A percentile compares a stretch with the other conserved stretches of the same genome.
phyloP scores from a whole-genome alignment of 2,329 filamentous ascomycete species.

The Cercospora zeae-maydis region DNA sequence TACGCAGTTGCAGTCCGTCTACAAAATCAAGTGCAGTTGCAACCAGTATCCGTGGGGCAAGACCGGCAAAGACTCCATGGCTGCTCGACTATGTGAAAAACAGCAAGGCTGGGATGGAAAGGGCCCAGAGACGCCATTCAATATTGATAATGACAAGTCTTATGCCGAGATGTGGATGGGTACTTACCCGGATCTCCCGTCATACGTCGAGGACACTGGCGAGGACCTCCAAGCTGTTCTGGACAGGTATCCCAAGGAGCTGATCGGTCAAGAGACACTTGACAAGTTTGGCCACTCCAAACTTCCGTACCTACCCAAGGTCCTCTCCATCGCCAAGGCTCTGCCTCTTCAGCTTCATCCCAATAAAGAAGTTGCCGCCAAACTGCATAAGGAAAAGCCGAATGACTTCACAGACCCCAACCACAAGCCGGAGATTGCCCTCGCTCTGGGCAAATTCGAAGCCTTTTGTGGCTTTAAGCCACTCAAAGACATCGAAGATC shows the following conservation, averaged over 20 bases:
- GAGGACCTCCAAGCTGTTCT: conserved; percentile 64
- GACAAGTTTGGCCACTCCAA: conserved; percentile 60
- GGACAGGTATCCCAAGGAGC: conserved; percentile 56
- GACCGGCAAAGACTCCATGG: conserved; percentile 61
- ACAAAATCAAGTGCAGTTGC: conserved; percentile 54
- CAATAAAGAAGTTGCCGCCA: conserved; percentile 62
- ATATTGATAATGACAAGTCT: conserved; percentile 59
- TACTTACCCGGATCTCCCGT: conserved; percentile 68
- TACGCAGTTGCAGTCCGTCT: conserved; percentile 43
- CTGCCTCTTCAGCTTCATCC: conserved; percentile 73
- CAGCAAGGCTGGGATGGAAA: conserved; percentile 52
- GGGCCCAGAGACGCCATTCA: conserved; percentile 49
- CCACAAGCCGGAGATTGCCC: conserved; percentile 76
- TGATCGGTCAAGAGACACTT: conserved; percentile 61
- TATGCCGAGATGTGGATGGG: conserved; percentile 74
- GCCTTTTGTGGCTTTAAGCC: conserved; percentile 74
- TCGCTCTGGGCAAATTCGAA: conserved; percentile 69
- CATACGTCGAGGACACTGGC: conserved; percentile 59
- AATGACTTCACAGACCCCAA: conserved; percentile 67
- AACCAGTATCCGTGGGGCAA: conserved; percentile 68
- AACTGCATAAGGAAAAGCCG: conserved; percentile 63
- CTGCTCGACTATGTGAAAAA: conserved; percentile 61
- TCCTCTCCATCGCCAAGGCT: conserved; percentile 71
- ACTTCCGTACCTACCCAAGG: conserved; percentile 70
- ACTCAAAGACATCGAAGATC: conserved; percentile 54